Evolutionary conservation across 331 rosid species (phyloP), one percentile per base, ranked within the genome.

Genomic region (Rosa hybrid): DNA sequence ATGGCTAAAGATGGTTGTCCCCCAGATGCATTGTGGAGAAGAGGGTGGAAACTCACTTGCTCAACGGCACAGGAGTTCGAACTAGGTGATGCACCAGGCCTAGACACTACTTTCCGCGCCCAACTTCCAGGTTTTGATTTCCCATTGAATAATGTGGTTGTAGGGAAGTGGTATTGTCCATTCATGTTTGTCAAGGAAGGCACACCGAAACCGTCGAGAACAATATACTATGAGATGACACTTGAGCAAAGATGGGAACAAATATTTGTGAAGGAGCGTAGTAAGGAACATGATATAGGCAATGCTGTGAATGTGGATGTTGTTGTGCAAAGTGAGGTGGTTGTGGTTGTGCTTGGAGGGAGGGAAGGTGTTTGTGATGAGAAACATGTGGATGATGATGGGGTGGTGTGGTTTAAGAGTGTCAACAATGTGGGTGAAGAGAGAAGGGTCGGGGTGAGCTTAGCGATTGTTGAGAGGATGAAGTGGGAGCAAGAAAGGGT

Each of bases 131-230:
- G 78, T n/a, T 81, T 94, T 59, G 70, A 84, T 34, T 82, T 89
- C 83, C 57, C 91, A 12, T 25, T 87, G 14, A 80, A 81, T 41
- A 57, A 67, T 56, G 88, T 86, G 73, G 86, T 81, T 75, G 94
- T 95, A 8, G 99, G 98, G 46, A 95, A 91, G 74, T 91, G 98
- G 98, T 92, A 92, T 49, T 75, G 87, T 68, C 98, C 98, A 59
- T 90, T 95, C 67, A 87, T 91, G 87, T 95, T 92, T 80, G 41
- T 91, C 34, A 91, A 82, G 75, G 98, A 92, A 69, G 80, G 85
- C 49, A 64, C 88, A 30, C 85, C 81, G 6, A 87, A 12, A 80
- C 71, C 86, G 25, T 39, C 86, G 76, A 86, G 73, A n/a, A 56
- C 94, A 23, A 85, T 90, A 93, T 93, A 83, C 49, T 92, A 95